Percentiles rank a stretch among this genome's conserved stretches.
Evolutionary conservation across 2,329 filamentous ascomycete species (phyloP).

Genomic region (Penicillium sp.): DNA sequence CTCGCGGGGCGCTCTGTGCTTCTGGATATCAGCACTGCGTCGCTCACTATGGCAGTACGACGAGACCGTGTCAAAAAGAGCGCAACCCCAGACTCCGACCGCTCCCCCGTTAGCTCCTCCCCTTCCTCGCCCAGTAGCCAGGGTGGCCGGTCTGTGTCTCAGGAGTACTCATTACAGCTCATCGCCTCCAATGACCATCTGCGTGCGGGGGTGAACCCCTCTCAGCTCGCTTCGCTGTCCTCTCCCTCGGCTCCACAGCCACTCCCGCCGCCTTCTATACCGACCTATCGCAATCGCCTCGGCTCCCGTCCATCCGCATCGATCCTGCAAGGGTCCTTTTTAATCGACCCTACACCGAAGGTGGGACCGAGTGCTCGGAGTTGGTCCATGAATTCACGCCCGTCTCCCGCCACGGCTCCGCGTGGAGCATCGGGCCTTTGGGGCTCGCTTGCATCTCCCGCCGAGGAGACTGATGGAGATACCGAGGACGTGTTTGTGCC

Average conservation of each 20-base stretch:
- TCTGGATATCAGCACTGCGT: slow-evolving; percentile 87
- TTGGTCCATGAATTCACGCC: slow-evolving; percentile 33
- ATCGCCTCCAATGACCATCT: slow-evolving; percentile 68
- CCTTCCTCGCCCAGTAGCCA: slow-evolving; percentile 6
- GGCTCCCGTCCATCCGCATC: slow-evolving; percentile 32
- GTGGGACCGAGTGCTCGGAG: slow-evolving; percentile 24
- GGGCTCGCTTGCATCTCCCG: slow-evolving; percentile 37
- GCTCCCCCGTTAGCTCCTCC: slow-evolving; percentile 11
- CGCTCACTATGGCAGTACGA: slow-evolving; percentile 83
- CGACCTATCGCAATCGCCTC: slow-evolving; percentile 43
- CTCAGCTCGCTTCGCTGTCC: slow-evolving; percentile 33
- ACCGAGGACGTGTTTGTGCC: slow-evolving; percentile 44
- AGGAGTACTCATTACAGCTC: slow-evolving; percentile 64
- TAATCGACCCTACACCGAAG: slow-evolving; percentile 32
- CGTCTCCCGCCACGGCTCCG: slow-evolving; percentile 32
- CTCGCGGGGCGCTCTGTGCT: slow-evolving; percentile 90
- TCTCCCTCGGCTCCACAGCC: slow-evolving; percentile 32
- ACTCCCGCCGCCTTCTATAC: slow-evolving; percentile 32
- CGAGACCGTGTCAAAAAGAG: slow-evolving; percentile 48
- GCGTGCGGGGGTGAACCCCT: slow-evolving; percentile 52
- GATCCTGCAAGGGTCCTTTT: slow-evolving; percentile 36
- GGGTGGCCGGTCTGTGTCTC: slow-evolving; percentile 47
- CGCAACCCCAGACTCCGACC: slow-evolving; percentile 14
- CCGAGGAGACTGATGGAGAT: slow-evolving; percentile 29
- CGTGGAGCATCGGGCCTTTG: slow-evolving; percentile 44